Conservation (phyloP, 352 stramenopile genomes). For the Globisporangium nunn region DNA sequence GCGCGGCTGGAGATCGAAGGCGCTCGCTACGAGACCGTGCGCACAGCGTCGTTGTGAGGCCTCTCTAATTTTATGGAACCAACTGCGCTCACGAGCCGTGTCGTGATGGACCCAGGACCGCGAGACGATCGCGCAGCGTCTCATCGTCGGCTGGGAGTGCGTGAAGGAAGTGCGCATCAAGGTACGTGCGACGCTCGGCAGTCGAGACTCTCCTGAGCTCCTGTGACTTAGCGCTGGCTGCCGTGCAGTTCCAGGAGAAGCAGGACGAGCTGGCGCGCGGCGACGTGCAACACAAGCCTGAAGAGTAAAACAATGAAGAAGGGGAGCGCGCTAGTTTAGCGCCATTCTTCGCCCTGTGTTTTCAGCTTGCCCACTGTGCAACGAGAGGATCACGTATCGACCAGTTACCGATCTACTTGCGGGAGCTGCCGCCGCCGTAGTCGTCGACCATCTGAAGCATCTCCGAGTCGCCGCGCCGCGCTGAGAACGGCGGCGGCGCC, state of each 20-base stretch:
- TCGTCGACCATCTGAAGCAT: constrained; percentile 15
- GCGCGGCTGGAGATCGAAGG: constrained; percentile 78
- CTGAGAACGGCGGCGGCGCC: constrained; percentile 26
- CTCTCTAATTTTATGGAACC: too few species aligned
- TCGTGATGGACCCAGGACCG: constrained; percentile 28
- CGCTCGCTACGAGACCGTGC: constrained; percentile 63
- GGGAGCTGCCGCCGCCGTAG: constrained; percentile 28
- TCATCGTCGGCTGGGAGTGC: constrained; percentile 75
- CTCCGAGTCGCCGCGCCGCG: constrained; percentile 17
- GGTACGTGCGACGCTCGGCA: constrained; percentile 16
- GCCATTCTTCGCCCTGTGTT: neutral
- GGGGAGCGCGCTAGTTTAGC: neutral
- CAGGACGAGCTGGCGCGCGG: constrained; percentile 25
- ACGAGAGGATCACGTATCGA: too few species aligned
- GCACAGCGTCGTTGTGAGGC: neutral
- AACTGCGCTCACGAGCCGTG: neutral
- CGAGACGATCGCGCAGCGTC: constrained; percentile 69
- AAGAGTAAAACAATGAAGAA: neutral
- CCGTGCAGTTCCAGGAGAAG: constrained; percentile 42
- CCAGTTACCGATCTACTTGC: constrained; percentile 19
- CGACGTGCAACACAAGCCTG: neutral
- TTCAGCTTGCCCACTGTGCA: too few species aligned
- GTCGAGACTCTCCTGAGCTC: too few species aligned
- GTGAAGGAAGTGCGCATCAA: constrained; percentile 74
- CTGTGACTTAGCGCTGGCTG: constrained; percentile 1